Conservation (phyloP, 257 asterid species). For the Solanum microdontum region DNA sequence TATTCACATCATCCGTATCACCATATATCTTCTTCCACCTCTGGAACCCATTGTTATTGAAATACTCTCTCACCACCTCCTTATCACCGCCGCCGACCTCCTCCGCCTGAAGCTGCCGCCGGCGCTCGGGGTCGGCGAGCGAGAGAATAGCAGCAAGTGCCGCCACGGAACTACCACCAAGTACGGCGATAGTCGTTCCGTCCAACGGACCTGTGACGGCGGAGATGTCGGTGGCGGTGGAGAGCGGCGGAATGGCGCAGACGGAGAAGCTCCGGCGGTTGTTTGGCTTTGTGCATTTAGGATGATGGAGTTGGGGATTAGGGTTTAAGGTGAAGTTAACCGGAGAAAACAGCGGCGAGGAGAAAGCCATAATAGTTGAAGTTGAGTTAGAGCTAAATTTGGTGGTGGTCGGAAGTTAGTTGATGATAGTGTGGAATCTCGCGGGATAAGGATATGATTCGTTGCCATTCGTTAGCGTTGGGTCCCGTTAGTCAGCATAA, state of each 20-base stretch:
- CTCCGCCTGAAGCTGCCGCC: constrained; percentile 81
- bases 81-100: constrained; percentile 93
- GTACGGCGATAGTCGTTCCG: constrained; percentile 57
- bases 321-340: constrained; percentile 26
- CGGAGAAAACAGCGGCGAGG: constrained; percentile 32
- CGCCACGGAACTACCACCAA: constrained; percentile 58
- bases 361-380: constrained; percentile 34
- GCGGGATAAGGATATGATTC: constrained; percentile 30
- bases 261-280: constrained; percentile 19
- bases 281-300: constrained; percentile 9
- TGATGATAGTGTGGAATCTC: constrained; percentile 44
- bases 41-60: constrained; percentile 87
- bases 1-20: constrained; percentile 67
- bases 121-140: constrained; percentile 66
- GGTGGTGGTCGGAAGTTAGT: constrained; percentile 16
- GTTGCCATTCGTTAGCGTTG: constrained; percentile 22
- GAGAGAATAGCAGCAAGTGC: constrained; percentile 75
- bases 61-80: constrained; percentile 88
- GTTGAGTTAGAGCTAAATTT: not conserved
- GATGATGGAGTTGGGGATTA: constrained; percentile 6
- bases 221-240: constrained; percentile 44
- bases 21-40: constrained; percentile 91
- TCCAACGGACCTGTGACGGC: constrained; percentile 34
- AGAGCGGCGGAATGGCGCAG: constrained; percentile 52
- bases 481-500: constrained; percentile 1